phyloP scores from a whole-genome alignment of 1,139 yeast genomes.

The Kluyveromyces sp. region DNA sequence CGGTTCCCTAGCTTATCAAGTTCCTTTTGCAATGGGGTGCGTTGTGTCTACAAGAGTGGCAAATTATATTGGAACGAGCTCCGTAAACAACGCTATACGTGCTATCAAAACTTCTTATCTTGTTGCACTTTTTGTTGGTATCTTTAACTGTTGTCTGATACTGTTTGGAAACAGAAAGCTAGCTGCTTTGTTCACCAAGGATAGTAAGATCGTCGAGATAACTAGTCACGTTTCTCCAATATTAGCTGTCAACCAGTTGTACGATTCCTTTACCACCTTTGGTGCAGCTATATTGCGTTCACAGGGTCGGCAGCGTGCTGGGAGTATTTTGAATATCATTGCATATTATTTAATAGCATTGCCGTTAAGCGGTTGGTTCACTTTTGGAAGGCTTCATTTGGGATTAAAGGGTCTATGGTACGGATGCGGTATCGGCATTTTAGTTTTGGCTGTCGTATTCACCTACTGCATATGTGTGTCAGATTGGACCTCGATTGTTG shows the following conservation, averaged over 20 bases:
- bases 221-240: conserved; percentile 26
- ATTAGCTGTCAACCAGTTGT: conserved; percentile 53
- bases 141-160: conserved; percentile 23
- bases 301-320: conserved; percentile 62
- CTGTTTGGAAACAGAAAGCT: conserved; percentile 17
- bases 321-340: conserved; percentile 51
- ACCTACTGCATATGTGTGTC: conserved; percentile 35
- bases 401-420: conserved; percentile 54
- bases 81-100: conserved; percentile 19
- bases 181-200: conserved; percentile 28
- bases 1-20: conserved; percentile 36
- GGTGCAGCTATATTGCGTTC: conserved; percentile 58
- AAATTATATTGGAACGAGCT: conserved; percentile 31
- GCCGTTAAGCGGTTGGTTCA: conserved; percentile 50
- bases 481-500: conserved; percentile 41
- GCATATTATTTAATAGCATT: conserved; percentile 54
- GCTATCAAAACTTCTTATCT: conserved; percentile 27
- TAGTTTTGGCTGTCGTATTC: conserved; percentile 47
- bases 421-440: conserved; percentile 55
- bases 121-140: conserved; percentile 24
- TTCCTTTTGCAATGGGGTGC: conserved; percentile 39
- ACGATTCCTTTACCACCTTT: conserved; percentile 48
- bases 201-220: conserved; percentile 21
- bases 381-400: conserved; percentile 39
- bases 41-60: conserved; percentile 40